These are phyloP conservation scores for Imleria badia DNA, from an alignment of 768 basidiomycete genomes.

Conservation along the genomic window DNA sequence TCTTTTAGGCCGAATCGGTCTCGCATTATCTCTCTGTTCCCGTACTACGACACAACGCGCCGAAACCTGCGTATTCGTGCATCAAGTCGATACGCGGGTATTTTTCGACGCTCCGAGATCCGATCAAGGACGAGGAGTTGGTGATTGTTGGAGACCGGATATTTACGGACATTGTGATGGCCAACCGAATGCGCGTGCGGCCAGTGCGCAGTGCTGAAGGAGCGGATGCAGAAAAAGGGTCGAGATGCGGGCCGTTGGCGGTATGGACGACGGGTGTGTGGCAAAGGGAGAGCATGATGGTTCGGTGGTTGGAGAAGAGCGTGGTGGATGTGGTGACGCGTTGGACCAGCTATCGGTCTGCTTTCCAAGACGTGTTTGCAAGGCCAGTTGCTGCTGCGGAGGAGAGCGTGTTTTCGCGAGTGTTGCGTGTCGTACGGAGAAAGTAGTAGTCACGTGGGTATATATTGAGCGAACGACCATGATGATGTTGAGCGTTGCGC, in stretches of 20 bases:
- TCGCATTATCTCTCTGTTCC: constrained; percentile 74
- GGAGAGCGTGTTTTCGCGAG: not conserved
- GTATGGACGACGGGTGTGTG: constrained; percentile 74
- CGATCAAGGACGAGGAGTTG: constrained; percentile 61
- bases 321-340: constrained; percentile 47
- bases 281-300: constrained; percentile 58
- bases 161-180: constrained; percentile 88
- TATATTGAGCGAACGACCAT: too few species aligned
- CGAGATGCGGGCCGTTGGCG: constrained; percentile 51
- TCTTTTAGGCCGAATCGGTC: constrained; percentile 81
- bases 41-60: constrained; percentile 71
- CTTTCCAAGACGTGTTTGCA: not conserved
- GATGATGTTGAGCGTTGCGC: not conserved
- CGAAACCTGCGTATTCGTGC: constrained; percentile 83
- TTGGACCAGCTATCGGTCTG: constrained; percentile 28
- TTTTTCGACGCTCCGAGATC: constrained; percentile 61
- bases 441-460: constrained; percentile 5
- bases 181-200: constrained; percentile 60
- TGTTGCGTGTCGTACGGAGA: not conserved
- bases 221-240: not conserved
- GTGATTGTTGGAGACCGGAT: constrained; percentile 90
- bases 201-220: not conserved
- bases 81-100: constrained; percentile 68
- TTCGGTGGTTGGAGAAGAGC: constrained; percentile 59
- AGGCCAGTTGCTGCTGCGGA: not conserved